Evolutionary conservation across 805 yeast genomes (phyloP).

Genomic region (Ogataea naganishii): DNA sequence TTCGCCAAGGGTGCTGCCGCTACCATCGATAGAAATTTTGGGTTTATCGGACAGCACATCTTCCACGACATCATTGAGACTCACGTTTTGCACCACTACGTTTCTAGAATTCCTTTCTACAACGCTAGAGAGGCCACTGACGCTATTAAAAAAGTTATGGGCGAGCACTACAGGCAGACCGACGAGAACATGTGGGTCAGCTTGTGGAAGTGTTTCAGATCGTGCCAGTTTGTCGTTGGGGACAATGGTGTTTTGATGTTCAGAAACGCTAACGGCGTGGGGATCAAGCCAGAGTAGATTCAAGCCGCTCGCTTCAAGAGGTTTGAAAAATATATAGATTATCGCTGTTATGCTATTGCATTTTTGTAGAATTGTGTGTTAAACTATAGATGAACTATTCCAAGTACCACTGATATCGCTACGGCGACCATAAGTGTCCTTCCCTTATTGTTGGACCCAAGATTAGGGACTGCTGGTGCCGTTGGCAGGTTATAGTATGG

Average conservation of each 20-base stretch:
- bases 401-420: no score
- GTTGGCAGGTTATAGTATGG: conserved; percentile 16
- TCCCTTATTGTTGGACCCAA: no score
- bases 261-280: conserved; percentile 46
- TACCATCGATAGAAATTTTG: conserved; percentile 54
- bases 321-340: no score
- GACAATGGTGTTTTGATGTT: conserved; percentile 57
- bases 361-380: no score
- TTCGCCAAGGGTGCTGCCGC: conserved; percentile 64
- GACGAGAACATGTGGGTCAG: conserved; percentile 51
- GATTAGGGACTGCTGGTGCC: no score
- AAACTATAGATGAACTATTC: no score
- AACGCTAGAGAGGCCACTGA: conserved; percentile 44
- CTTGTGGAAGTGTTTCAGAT: conserved; percentile 49
- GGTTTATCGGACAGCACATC: conserved; percentile 47
- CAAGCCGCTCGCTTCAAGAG: no score
- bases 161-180: conserved; percentile 37
- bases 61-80: conserved; percentile 54
- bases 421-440: no score
- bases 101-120: conserved; percentile 47
- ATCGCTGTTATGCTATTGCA: no score
- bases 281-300: conserved; percentile 22
- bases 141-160: conserved; percentile 45
- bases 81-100: conserved; percentile 48
- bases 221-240: conserved; percentile 68